Evolutionary conservation across 345 rosid genomes (phyloP), one percentile per base, ranked within the genome.

Genomic region (Combretum micranthum): DNA sequence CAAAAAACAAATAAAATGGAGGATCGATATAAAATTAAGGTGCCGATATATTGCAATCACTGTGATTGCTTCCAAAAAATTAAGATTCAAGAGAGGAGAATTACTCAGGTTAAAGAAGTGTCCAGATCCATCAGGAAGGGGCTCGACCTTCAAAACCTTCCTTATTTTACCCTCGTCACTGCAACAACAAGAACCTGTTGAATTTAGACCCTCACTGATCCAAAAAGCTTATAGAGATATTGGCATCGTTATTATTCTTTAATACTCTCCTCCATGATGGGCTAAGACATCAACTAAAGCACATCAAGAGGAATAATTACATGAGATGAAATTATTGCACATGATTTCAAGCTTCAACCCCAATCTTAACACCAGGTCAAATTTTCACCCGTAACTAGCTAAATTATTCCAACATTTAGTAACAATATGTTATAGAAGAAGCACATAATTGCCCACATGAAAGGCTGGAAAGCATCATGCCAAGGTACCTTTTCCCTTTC

Each of bases 151-250:
- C 84, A 91, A 78, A 64, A 86, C 73, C 83, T 92, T 92, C 75
- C 89, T 84, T 64, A 92, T 78, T 73, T 86, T 83, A 56, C 98
- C 96, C 73, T 92, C 98, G 15, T 92, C 98, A 55, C 96, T 86
- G 70, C 69, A 82, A 61, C 58, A 20, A 47, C 20, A 46, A 21
- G 44, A 42, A 37, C 25, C 25, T 50, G 4, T 12, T 12, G 13
- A 50, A 46, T 22, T 20, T 22, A 19, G 26, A 50, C 21, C 53
- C 21, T 15, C 15, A 20, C 20, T 13, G 15, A 13, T 50, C 32
- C 25, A 19, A 11, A 12, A 4, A 15, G 16, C 3, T 50, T 15
- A 11, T 20, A 20, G 4, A 20, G 4, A 32, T 32, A 32, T 32
- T 32, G 39, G 39, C 39, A 32, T 32, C 39, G 9, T 32, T 32